These are phyloP conservation scores for Emergomyces pasteurianus DNA, from an alignment of 2,329 filamentous ascomycete genomes.

Conservation along the genomic window DNA sequence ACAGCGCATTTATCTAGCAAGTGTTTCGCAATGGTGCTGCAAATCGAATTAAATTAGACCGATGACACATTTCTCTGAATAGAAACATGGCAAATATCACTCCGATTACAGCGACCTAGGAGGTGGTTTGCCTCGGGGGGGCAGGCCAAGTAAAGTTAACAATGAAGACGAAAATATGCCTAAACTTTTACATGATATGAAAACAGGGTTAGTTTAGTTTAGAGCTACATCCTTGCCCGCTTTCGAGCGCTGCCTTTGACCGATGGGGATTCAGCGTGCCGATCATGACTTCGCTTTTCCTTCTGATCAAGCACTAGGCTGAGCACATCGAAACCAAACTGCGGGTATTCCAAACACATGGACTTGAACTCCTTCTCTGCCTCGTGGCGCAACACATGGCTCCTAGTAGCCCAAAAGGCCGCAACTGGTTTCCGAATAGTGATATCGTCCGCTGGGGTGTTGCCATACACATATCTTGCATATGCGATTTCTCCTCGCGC, in stretches of 20 bases:
- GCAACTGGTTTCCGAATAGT: constrained; percentile 71
- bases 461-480: constrained; percentile 77
- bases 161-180: not conserved
- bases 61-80: not conserved
- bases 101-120: no score
- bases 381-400: constrained; percentile 70
- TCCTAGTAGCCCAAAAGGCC: constrained; percentile 78
- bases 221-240: constrained; percentile 15
- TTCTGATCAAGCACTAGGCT: constrained; percentile 41
- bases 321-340: constrained; percentile 87
- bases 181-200: not conserved
- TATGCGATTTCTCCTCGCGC: constrained; percentile 86
- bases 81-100: no score
- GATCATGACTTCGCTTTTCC: constrained; percentile 29
- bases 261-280: constrained; percentile 22
- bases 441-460: constrained; percentile 56
- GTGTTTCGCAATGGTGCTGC: not conserved
- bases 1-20: not conserved
- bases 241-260: constrained; percentile 29
- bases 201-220: not conserved
- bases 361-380: constrained; percentile 74
- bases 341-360: constrained; percentile 78
- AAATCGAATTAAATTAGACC: not conserved
- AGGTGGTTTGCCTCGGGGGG: not conserved
- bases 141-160: not conserved